phyloP scores from a whole-genome alignment of 2,329 filamentous ascomycete genomes.

The Cryphonectria nitschkei region DNA sequence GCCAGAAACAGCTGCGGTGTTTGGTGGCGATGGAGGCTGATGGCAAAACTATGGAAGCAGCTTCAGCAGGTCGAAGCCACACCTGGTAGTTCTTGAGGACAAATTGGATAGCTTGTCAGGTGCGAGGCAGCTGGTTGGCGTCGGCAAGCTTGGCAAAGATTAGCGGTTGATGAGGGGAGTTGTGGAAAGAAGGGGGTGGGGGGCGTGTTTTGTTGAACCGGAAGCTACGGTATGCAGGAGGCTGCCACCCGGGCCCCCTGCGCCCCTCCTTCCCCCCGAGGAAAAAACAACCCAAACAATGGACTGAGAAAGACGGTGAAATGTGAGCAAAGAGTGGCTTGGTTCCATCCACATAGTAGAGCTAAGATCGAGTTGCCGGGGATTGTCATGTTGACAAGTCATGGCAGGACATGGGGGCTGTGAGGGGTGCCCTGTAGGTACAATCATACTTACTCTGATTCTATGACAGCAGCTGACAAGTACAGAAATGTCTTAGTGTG shows the following conservation, averaged over 20 bases:
- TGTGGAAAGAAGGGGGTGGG: not conserved
- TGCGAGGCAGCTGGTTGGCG: not conserved
- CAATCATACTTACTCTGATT: not conserved
- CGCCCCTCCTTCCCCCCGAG: too few relatives aligned
- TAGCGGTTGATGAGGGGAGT: not conserved
- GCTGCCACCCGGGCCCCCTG: too few relatives aligned
- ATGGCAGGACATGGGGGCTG: not conserved
- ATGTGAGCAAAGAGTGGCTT: not conserved
- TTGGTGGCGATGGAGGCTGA: not conserved
- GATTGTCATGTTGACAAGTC: not conserved
- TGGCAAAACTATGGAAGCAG: not conserved
- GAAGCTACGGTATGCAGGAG: not conserved
- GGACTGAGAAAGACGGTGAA: not conserved
- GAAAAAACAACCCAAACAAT: not conserved
- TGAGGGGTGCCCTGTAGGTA: not conserved
- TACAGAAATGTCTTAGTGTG: not conserved
- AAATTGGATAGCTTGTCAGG: not conserved
- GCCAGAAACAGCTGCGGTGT: too few relatives aligned
- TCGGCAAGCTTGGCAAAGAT: not conserved
- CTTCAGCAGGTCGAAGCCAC: not conserved
- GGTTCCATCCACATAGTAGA: not conserved
- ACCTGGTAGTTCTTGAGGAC: not conserved
- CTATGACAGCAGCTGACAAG: not conserved
- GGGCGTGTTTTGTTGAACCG: not conserved
- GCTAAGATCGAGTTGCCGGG: not conserved